Conservation (phyloP, 2,329 filamentous ascomycete species). For the Diplodia scrobiculata region DNA sequence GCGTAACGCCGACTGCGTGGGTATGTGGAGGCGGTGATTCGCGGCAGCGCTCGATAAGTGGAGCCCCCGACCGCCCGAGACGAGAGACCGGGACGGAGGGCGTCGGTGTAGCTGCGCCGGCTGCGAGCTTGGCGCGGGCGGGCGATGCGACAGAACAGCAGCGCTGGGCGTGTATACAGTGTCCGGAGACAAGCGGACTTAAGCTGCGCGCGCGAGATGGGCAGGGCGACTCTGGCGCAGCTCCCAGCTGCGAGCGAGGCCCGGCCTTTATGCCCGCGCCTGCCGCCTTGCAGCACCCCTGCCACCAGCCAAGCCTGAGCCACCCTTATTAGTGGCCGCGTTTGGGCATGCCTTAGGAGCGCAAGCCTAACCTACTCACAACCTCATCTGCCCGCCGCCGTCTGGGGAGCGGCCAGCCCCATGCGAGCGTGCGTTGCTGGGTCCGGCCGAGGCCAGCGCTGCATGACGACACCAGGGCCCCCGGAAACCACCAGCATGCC, state of each 20-base stretch:
- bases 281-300: slow-evolving; percentile 19
- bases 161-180: slow-evolving; percentile 1
- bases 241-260: slow-evolving; percentile 20
- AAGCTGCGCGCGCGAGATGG: slow-evolving; percentile 12
- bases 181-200: slow-evolving; percentile 9
- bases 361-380: slow-evolving; percentile 5
- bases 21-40: slow-evolving; percentile 25
- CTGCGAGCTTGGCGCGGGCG: slow-evolving; percentile 14
- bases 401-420: neutral
- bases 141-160: neutral
- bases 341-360: neutral
- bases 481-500: slow-evolving; percentile 11
- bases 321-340: slow-evolving; percentile 3
- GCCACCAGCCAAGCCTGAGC: slow-evolving; percentile 16
- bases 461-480: slow-evolving; percentile 25
- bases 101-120: slow-evolving; percentile 24
- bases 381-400: slow-evolving; percentile 8
- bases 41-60: slow-evolving; percentile 3
- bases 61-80: slow-evolving; percentile 23
- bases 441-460: neutral
- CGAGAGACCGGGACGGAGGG: slow-evolving; percentile 21
- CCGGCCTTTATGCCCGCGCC: slow-evolving; percentile 25
- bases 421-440: neutral
- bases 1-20: slow-evolving; percentile 13
- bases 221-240: slow-evolving; percentile 17